Percentiles rank a stretch among this genome's conserved stretches.
Conservation (phyloP, 805 yeast species). For the Nakazawaea sp. region DNA sequence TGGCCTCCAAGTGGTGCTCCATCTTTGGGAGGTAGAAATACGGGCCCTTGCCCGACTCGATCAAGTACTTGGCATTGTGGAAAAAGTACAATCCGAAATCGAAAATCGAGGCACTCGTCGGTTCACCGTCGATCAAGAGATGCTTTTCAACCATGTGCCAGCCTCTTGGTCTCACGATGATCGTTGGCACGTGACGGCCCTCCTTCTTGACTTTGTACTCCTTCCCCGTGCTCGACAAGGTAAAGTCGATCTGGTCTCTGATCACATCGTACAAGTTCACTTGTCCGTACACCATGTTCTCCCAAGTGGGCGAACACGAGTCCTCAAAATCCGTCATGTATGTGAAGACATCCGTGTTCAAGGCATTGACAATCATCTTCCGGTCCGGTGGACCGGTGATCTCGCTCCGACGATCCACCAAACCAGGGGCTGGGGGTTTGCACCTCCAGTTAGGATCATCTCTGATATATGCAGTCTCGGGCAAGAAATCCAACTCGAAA, state of each 20-base stretch:
- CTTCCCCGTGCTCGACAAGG: constrained; percentile 28
- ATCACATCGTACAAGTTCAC: constrained; percentile 72
- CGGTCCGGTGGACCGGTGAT: constrained; percentile 85
- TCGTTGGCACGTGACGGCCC: constrained; percentile 60
- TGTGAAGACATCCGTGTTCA: constrained; percentile 72
- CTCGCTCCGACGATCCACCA: constrained; percentile 70
- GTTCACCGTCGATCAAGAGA: constrained; percentile 64
- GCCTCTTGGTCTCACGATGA: constrained; percentile 83
- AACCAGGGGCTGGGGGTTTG: constrained; percentile 63
- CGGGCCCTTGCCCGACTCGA: constrained; percentile 68
- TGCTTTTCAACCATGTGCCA: constrained; percentile 81
- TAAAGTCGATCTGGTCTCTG: constrained; percentile 56
- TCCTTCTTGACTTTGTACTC: constrained; percentile 33
- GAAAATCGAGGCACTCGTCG: constrained; percentile 69
- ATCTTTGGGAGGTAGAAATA: constrained; percentile 79
- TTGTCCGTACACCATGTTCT: constrained; percentile 73
- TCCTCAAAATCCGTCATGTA: constrained; percentile 87
- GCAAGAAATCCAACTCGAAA: constrained; percentile 51
- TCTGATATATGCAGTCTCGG: constrained; percentile 65
- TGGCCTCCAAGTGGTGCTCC: constrained; percentile 82
- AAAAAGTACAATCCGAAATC: constrained; percentile 75
- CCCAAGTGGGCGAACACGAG: constrained; percentile 81
- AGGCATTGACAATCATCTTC: constrained; percentile 77
- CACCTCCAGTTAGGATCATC: constrained; percentile 74
- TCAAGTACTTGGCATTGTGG: constrained; percentile 61